phyloP scores from a whole-genome alignment of 2,329 filamentous ascomycete genomes.

The Ophiognomonia clavigignenti-juglandacearum region DNA sequence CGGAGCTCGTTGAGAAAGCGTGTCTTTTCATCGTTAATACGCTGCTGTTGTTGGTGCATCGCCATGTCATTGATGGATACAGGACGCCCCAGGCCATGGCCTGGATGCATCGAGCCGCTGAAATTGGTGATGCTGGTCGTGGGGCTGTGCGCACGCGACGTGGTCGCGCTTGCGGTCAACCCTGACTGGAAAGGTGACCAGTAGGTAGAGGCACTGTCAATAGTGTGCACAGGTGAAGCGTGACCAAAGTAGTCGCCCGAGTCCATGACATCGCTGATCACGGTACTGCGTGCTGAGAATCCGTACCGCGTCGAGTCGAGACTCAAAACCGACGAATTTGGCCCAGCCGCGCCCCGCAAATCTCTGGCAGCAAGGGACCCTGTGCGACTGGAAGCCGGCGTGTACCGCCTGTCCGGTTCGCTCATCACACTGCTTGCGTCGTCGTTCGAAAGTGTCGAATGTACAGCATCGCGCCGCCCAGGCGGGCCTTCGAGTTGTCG shows the following conservation, averaged over 20 bases:
- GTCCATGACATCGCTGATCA: slow-evolving; percentile 62
- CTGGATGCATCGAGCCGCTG: slow-evolving; percentile 41
- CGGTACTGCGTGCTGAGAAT: slow-evolving; percentile 50
- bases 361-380: slow-evolving; percentile 50
- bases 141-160: slow-evolving; percentile 56
- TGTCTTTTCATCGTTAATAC: slow-evolving; percentile 63
- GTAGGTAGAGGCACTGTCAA: slow-evolving; percentile 74
- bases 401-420: slow-evolving; percentile 47
- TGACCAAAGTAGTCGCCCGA: slow-evolving; percentile 65
- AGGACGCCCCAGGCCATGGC: slow-evolving; percentile 50
- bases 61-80: slow-evolving; percentile 65
- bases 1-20: slow-evolving; percentile 74
- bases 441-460: slow-evolving; percentile 42
- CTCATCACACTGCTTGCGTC: slow-evolving; percentile 50
- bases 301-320: slow-evolving; percentile 65
- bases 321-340: slow-evolving; percentile 65
- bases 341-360: slow-evolving; percentile 51
- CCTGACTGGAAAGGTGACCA: slow-evolving; percentile 82
- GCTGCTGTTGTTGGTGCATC: slow-evolving; percentile 58
- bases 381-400: slow-evolving; percentile 36
- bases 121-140: slow-evolving; percentile 57
- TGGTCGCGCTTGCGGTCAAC: slow-evolving; percentile 57
- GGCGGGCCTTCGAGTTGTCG: slow-evolving; percentile 47
- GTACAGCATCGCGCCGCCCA: slow-evolving; percentile 39
- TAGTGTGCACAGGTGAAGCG: slow-evolving; percentile 62